These are phyloP conservation scores for Seminavis robusta DNA, from an alignment of 108 stramenopile species.

Conservation along the genomic window DNA sequence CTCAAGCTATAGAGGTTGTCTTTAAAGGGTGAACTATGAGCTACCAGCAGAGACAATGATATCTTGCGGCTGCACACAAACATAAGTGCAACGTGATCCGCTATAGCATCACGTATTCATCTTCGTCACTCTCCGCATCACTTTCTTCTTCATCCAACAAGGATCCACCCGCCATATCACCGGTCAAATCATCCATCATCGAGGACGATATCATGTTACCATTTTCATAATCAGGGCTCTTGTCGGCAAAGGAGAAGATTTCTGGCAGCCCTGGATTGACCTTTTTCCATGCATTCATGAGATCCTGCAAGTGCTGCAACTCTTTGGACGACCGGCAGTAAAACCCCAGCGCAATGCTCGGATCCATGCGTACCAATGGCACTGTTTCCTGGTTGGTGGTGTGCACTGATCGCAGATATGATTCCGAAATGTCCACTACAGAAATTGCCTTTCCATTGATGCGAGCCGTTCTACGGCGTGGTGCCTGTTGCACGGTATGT, in stretches of 20 bases:
- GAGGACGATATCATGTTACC: no score
- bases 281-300: conserved; percentile 27
- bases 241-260: conserved; percentile 66
- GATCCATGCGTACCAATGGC: conserved; percentile 70
- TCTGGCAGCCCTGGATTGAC: conserved; percentile 41
- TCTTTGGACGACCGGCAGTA: conserved; percentile 70
- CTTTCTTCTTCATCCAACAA: background rate
- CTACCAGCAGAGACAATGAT: no score
- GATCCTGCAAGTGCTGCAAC: conserved; percentile 45
- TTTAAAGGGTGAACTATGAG: no score
- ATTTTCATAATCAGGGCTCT: conserved; percentile 74
- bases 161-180: conserved; percentile 17
- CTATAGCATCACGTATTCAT: conserved; percentile 63
- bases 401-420: conserved; percentile 74
- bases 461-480: conserved; percentile 31
- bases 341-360: conserved; percentile 84
- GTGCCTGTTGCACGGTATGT: conserved; percentile 77
- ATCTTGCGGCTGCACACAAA: no score
- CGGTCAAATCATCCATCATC: conserved; percentile 61
- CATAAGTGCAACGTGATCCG: no score
- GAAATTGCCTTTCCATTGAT: conserved; percentile 8
- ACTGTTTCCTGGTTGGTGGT: conserved; percentile 45
- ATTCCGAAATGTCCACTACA: conserved; percentile 50
- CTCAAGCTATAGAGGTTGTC: no score
- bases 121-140: conserved; percentile 42